A percentile compares a stretch with the other conserved stretches of the same genome.
Conservation (phyloP, 78 protist genomes). For the Acrasis kona region DNA sequence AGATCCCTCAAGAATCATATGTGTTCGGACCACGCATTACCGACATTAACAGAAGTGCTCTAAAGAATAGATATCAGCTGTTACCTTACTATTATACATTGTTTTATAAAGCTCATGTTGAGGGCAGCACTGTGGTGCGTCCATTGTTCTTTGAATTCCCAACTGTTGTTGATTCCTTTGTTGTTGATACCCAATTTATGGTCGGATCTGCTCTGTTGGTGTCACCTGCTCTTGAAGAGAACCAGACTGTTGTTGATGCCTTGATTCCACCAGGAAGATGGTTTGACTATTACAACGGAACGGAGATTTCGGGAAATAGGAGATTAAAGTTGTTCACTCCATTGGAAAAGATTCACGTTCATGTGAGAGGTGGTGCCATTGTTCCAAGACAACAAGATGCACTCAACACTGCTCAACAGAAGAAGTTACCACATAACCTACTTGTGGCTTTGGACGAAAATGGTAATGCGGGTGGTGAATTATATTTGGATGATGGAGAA, state of each 20-base stretch:
- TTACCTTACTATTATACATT: slow-evolving; percentile 13
- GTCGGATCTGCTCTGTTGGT: slow-evolving; percentile 19
- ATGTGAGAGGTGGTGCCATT: no score
- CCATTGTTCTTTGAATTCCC: neutral
- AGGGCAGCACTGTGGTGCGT: neutral
- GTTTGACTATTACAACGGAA: slow-evolving; percentile 4
- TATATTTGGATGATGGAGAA: slow-evolving; percentile 73
- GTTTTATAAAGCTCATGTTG: neutral
- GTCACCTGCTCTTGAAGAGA: slow-evolving; percentile 11
- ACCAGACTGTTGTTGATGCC: neutral
- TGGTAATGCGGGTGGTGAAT: slow-evolving; percentile 43
- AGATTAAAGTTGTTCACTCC: no score
- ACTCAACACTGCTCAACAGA: no score
- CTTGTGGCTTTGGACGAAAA: slow-evolving; percentile 1
- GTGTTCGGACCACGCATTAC: neutral
- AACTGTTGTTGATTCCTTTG: neutral
- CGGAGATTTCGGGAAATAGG: no score
- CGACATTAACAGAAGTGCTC: neutral
- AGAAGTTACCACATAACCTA: no score
- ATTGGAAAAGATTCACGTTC: no score
- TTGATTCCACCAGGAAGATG: neutral
- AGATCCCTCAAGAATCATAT: slow-evolving; percentile 8
- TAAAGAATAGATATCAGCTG: neutral
- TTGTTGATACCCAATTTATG: neutral
- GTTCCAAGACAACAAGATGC: no score